These are phyloP conservation scores for Acidiella bohemica DNA, from an alignment of 495 filamentous ascomycete species.

Conservation along the genomic window DNA sequence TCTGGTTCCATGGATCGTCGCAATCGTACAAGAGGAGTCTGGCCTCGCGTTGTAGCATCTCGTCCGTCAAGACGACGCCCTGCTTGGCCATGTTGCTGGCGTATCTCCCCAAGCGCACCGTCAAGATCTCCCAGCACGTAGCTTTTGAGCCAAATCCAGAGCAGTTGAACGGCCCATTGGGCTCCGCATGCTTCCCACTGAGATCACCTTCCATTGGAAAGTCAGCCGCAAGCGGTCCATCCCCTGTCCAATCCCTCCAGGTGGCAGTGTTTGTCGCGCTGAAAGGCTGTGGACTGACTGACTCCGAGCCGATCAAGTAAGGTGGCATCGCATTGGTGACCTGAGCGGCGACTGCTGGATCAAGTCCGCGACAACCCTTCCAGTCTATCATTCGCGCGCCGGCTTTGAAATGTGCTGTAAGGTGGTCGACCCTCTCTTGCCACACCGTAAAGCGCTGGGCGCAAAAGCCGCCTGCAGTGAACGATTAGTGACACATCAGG, in stretches of 20 bases:
- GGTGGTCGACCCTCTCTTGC: constrained; percentile 30
- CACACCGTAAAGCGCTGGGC: constrained; percentile 26
- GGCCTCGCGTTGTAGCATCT: constrained; percentile 28
- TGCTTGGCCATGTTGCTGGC: constrained; percentile 23
- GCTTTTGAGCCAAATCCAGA: constrained; percentile 1
- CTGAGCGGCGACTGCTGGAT: constrained; percentile 25
- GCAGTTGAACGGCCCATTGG: background rate
- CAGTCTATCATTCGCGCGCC: constrained; percentile 30
- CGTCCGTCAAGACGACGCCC: constrained; percentile 23
- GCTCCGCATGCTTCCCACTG: background rate
- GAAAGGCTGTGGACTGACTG: constrained; percentile 26
- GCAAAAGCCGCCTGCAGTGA: no score
- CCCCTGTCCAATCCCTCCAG: constrained; percentile 1
- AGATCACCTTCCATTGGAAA: background rate
- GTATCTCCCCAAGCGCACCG: constrained; percentile 27
- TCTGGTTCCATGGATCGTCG: constrained; percentile 32
- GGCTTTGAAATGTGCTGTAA: constrained; percentile 31
- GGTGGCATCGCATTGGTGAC: constrained; percentile 33
- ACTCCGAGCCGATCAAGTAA: constrained; percentile 30
- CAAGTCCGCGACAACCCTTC: constrained; percentile 31
- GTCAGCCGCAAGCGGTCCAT: background rate
- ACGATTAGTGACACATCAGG: no score
- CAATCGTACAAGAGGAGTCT: constrained; percentile 28
- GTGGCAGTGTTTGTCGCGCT: constrained; percentile 24
- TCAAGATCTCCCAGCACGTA: constrained; percentile 33